phyloP scores from a whole-genome alignment of 2,329 filamentous ascomycete genomes.

The Coniochaeta sp. region DNA sequence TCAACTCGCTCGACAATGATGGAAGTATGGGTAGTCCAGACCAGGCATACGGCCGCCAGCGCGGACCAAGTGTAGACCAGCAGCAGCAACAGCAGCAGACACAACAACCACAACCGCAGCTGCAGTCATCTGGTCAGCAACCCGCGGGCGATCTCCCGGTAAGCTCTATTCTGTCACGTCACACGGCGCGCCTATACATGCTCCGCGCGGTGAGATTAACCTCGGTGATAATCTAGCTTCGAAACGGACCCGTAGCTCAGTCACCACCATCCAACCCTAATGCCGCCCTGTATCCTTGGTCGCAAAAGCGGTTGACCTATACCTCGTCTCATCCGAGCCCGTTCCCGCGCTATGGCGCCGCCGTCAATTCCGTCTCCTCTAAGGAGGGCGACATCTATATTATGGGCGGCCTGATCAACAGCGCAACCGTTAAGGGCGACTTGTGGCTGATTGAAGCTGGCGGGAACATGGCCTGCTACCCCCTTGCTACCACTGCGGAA shows the following conservation, averaged over 20 bases:
- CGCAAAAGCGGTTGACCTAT: conserved; percentile 80
- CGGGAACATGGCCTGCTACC: conserved; percentile 82
- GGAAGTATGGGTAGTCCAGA: conserved; percentile 55
- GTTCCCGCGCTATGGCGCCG: conserved; percentile 94
- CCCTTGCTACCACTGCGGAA: conserved; percentile 84
- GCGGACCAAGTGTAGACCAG: conserved; percentile 44
- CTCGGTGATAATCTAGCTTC: conserved; percentile 31
- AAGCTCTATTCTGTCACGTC: conserved; percentile 17
- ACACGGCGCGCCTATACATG: background rate
- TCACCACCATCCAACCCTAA: conserved; percentile 49
- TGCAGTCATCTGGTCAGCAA: conserved; percentile 28
- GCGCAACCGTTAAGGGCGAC: conserved; percentile 92
- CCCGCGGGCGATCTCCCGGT: conserved; percentile 32
- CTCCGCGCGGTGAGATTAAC: conserved; percentile 2
- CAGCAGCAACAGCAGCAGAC: conserved; percentile 34
- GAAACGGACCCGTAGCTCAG: conserved; percentile 35
- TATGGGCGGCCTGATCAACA: conserved; percentile 94
- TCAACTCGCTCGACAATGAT: conserved; percentile 63
- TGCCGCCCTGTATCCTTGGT: conserved; percentile 90
- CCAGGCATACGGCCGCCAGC: conserved; percentile 49
- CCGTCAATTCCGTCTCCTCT: conserved; percentile 84
- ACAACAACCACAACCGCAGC: conserved; percentile 41
- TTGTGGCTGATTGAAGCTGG: conserved; percentile 96
- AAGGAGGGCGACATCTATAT: conserved; percentile 97
- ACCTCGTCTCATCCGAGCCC: conserved; percentile 75